phyloP scores from a whole-genome alignment of 2,329 filamentous ascomycete species.

The Xylariomycetidae sp. region DNA sequence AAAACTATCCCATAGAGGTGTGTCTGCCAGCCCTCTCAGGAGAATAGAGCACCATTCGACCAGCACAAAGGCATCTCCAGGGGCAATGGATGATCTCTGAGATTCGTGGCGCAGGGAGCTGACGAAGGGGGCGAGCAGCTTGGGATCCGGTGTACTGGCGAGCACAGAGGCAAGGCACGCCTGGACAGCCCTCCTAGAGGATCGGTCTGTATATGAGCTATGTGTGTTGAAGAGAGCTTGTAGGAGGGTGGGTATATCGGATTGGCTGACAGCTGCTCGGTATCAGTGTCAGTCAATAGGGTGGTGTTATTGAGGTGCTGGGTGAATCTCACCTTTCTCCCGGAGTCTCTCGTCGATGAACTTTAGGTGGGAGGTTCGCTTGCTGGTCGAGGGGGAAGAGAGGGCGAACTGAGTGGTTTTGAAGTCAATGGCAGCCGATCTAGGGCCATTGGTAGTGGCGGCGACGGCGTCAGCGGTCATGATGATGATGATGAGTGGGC shows the following conservation, averaged over 20 bases:
- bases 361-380: constrained; percentile 51
- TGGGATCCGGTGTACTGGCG: constrained; percentile 48
- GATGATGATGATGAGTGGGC: constrained; percentile 33
- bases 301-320: neutral
- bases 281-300: constrained; percentile 4
- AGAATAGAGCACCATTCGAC: constrained; percentile 85
- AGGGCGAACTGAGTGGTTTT: constrained; percentile 47
- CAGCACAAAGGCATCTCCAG: constrained; percentile 79
- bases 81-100: constrained; percentile 70
- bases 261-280: constrained; percentile 40
- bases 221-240: constrained; percentile 82
- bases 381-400: constrained; percentile 57
- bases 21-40: constrained; percentile 64
- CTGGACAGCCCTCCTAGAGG: constrained; percentile 79
- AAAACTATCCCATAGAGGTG: constrained; percentile 59
- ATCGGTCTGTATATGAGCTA: constrained; percentile 78
- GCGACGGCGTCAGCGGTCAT: constrained; percentile 50
- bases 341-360: constrained; percentile 52
- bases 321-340: constrained; percentile 11
- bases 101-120: constrained; percentile 66
- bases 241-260: constrained; percentile 53
- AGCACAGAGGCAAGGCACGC: constrained; percentile 70
- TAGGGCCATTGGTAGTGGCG: constrained; percentile 37
- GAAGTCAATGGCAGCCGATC: constrained; percentile 43
- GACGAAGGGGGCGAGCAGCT: constrained; percentile 61